These are phyloP conservation scores for Pythium catenulatum DNA, from an alignment of 352 stramenopile genomes.

Conservation along the genomic window DNA sequence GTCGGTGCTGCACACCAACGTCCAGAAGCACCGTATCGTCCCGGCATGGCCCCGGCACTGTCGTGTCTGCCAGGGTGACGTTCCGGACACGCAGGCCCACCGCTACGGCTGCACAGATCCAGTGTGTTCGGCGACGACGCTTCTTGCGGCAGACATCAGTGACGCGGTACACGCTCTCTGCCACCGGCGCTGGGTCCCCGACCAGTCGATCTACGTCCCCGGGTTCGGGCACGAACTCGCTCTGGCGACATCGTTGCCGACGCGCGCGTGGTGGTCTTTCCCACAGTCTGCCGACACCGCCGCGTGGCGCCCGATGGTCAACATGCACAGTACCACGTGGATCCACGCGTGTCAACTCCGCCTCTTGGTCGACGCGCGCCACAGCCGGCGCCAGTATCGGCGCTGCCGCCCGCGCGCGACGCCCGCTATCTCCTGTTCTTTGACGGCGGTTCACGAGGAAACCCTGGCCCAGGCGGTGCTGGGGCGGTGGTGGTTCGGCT, in stretches of 20 bases:
- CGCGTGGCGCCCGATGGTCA: not conserved
- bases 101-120: not conserved
- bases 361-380: not conserved
- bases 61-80: not conserved
- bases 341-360: not conserved
- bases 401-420: too few relatives aligned
- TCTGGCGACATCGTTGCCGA: not conserved
- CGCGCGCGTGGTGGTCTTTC: not conserved
- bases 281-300: not conserved
- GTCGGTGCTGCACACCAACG: not conserved
- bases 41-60: not conserved
- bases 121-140: not conserved
- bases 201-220: not conserved
- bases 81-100: not conserved
- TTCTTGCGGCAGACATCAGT: not conserved
- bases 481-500: too few relatives aligned
- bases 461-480: too few relatives aligned
- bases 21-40: not conserved
- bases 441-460: too few relatives aligned
- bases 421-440: too few relatives aligned
- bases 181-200: not conserved
- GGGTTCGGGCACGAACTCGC: not conserved
- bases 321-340: not conserved
- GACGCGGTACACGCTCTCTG: not conserved
- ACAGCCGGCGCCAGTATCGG: too few relatives aligned